A percentile compares a stretch with the other conserved stretches of the same genome.
Conservation (phyloP, 2,329 filamentous ascomycete genomes). For the Aspergillus felis region DNA sequence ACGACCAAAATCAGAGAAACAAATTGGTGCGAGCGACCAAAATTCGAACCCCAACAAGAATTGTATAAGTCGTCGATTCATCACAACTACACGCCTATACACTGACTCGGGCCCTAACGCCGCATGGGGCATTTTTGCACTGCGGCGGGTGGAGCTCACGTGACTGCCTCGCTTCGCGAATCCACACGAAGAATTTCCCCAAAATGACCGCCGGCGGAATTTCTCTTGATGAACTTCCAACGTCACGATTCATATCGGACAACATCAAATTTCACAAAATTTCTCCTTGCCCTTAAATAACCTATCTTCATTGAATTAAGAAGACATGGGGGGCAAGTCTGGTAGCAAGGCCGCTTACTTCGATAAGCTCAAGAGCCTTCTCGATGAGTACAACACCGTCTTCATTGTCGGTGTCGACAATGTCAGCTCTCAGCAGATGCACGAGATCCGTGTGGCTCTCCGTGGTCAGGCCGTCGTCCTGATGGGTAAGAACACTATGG, state of each 20-base stretch:
- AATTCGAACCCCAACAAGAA: neutral
- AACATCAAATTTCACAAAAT: slow-evolving; percentile 21
- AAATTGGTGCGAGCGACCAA: neutral
- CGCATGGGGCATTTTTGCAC: neutral
- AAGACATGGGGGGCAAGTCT: slow-evolving; percentile 98
- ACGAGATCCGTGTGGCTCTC: slow-evolving; percentile 95
- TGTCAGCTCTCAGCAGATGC: slow-evolving; percentile 99
- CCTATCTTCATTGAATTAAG: slow-evolving; percentile 87
- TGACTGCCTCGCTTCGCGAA: slow-evolving; percentile 38
- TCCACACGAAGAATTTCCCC: slow-evolving; percentile 31
- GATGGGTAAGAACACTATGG: slow-evolving; percentile 99
- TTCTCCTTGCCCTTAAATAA: slow-evolving; percentile 91
- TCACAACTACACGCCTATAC: neutral
- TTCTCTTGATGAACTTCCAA: slow-evolving; percentile 16
- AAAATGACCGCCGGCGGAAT: slow-evolving; percentile 16
- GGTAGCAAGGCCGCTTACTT: slow-evolving; percentile 96
- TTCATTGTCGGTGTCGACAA: slow-evolving; percentile 98
- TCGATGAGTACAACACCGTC: slow-evolving; percentile 94
- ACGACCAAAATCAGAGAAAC: neutral
- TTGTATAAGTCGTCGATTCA: neutral
- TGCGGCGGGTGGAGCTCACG: slow-evolving; percentile 19
- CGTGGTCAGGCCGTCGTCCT: slow-evolving; percentile 90
- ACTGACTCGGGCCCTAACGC: neutral
- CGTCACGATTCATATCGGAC: slow-evolving; percentile 24
- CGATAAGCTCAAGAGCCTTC: slow-evolving; percentile 97